Evolutionary conservation across 2,329 filamentous ascomycete species (phyloP).

Genomic region (Clarireedia homoeocarpa): DNA sequence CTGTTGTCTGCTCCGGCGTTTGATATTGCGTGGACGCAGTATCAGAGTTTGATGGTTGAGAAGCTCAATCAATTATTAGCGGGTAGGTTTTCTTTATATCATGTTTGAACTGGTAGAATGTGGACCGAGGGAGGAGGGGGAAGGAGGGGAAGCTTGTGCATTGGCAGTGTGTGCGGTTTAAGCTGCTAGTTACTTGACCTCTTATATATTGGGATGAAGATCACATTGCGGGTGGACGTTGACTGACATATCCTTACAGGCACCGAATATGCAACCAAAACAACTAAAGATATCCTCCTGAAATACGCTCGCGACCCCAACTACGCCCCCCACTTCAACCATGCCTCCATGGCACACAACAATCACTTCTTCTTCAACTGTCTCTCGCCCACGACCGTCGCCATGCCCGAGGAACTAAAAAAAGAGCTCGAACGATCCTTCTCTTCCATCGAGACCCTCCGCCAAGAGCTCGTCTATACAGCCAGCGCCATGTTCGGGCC

Average conservation of each 20-base stretch:
- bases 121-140: background rate
- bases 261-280: slow-evolving; percentile 15
- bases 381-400: slow-evolving; percentile 32
- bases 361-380: slow-evolving; percentile 73
- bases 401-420: slow-evolving; percentile 49
- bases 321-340: slow-evolving; percentile 80
- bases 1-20: slow-evolving; percentile 65
- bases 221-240: background rate
- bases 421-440: slow-evolving; percentile 61
- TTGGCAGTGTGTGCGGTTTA: too few species aligned
- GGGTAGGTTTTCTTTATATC: slow-evolving; percentile 45
- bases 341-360: slow-evolving; percentile 94
- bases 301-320: slow-evolving; percentile 71
- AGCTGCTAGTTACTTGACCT: too few species aligned
- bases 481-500: slow-evolving; percentile 92
- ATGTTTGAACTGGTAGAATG: background rate
- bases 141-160: too few species aligned
- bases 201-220: too few species aligned
- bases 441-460: slow-evolving; percentile 75
- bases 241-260: slow-evolving; percentile 15
- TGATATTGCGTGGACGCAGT: slow-evolving; percentile 71
- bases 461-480: slow-evolving; percentile 69
- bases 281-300: slow-evolving; percentile 59
- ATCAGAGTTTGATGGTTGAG: slow-evolving; percentile 66
- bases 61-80: slow-evolving; percentile 68